phyloP scores from a whole-genome alignment of 1,284 basidiomycete genomes.

The Leccinum fallax region DNA sequence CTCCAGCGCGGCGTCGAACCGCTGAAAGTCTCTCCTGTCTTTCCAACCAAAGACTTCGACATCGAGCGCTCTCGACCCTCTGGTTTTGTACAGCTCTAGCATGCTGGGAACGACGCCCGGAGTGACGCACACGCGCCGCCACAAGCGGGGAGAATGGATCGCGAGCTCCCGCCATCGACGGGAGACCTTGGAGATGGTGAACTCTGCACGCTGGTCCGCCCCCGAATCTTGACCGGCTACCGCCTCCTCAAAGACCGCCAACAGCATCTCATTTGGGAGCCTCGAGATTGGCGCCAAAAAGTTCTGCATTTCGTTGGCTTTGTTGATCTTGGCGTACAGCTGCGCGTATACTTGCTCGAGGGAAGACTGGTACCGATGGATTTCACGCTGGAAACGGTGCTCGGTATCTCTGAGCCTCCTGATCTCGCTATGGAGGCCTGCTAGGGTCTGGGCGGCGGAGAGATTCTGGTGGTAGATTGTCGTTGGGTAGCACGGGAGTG shows the following conservation, averaged over 20 bases:
- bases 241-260: constrained; percentile 34
- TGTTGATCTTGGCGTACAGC: constrained; percentile 23
- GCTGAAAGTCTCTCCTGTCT: constrained; percentile 35
- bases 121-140: constrained; percentile 28
- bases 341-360: constrained; percentile 23
- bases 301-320: constrained; percentile 35
- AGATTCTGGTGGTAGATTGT: constrained; percentile 13
- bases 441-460: constrained; percentile 23
- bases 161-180: constrained; percentile 33
- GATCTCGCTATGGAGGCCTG: constrained; percentile 23
- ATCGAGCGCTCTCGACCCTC: constrained; percentile 30
- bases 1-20: constrained; percentile 32
- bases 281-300: constrained; percentile 31
- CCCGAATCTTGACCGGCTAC: constrained; percentile 28
- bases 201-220: constrained; percentile 26
- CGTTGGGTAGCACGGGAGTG: constrained; percentile 13
- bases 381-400: constrained; percentile 17
- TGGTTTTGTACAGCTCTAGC: constrained; percentile 29
- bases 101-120: constrained; percentile 25
- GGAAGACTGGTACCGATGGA: constrained; percentile 15
- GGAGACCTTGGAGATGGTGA: constrained; percentile 32
- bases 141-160: constrained; percentile 31
- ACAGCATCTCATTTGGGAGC: constrained; percentile 34
- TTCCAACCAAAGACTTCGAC: constrained; percentile 33
- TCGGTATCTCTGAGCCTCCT: constrained; percentile 24